These are phyloP conservation scores for Saccharomycopsis vini DNA, from an alignment of 805 yeast species.

Conservation along the genomic window DNA sequence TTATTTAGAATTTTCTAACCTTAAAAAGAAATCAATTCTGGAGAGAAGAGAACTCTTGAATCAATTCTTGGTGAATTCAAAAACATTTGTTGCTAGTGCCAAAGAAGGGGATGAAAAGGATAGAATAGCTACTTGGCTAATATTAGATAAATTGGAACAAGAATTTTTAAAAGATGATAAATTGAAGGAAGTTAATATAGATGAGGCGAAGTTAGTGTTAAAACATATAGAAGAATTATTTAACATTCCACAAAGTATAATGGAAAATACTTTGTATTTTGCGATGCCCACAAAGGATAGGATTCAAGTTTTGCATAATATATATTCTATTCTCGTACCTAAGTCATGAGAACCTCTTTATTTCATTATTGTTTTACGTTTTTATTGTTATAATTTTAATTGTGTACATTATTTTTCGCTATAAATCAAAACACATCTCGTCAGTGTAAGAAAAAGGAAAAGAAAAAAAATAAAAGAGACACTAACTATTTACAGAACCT, in stretches of 20 bases:
- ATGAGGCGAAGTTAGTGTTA: conserved; percentile 2
- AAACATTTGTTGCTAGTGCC: conserved; percentile 2
- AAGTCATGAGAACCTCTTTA: too few relatives aligned
- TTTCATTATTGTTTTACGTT: too few relatives aligned
- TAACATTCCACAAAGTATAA: conserved; percentile 13
- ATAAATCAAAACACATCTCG: too few relatives aligned
- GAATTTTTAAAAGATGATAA: neutral
- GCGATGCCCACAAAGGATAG: conserved; percentile 18
- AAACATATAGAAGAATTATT: conserved; percentile 6
- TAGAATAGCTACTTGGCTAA: too few relatives aligned
- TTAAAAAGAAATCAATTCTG: conserved; percentile 10
- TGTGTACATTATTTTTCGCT: too few relatives aligned
- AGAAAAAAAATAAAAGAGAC: too few relatives aligned
- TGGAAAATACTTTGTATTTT: conserved; percentile 5
- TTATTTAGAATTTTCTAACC: conserved; percentile 12
- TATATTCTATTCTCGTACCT: too few relatives aligned
- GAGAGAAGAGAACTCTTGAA: conserved; percentile 7
- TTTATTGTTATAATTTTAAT: too few relatives aligned
- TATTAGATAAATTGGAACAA: too few relatives aligned
- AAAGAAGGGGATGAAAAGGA: too few relatives aligned
- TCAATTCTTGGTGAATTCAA: conserved; percentile 7
- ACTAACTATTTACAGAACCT: too few relatives aligned
- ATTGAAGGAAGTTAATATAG: conserved; percentile 1
- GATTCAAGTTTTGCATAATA: conserved; percentile 9
- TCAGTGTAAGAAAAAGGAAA: too few relatives aligned